phyloP scores from a whole-genome alignment of 371 early-diverging fungal genomes.

The Catenaria anguillulae region DNA sequence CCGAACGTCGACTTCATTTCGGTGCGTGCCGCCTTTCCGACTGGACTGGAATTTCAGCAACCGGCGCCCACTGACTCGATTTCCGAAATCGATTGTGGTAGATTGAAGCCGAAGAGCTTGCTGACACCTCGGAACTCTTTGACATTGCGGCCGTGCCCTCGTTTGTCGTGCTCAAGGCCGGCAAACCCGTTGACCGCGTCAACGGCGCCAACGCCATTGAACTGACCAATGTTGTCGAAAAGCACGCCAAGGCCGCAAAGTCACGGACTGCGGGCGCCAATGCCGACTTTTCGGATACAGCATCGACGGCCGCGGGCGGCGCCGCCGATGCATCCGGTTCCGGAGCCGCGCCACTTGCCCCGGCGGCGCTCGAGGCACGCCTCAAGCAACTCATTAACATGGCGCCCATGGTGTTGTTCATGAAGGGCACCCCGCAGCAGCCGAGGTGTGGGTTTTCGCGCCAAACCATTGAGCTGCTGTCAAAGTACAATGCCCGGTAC shows the following conservation, averaged over 20 bases:
- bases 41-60: too few species aligned
- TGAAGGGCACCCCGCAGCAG: slow-evolving; percentile 78
- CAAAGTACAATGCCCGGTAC: slow-evolving; percentile 42
- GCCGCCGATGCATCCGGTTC: slow-evolving; percentile 15
- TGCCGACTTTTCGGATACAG: too few species aligned
- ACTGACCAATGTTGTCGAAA: slow-evolving; percentile 49
- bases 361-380: slow-evolving; percentile 44
- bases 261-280: neutral
- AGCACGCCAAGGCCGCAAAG: slow-evolving; percentile 42
- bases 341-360: slow-evolving; percentile 17
- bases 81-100: slow-evolving; percentile 17
- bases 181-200: slow-evolving; percentile 52
- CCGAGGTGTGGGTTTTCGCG: slow-evolving; percentile 64
- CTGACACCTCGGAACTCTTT: slow-evolving; percentile 67
- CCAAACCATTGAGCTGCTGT: slow-evolving; percentile 49
- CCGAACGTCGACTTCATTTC: slow-evolving; percentile 55
- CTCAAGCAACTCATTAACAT: slow-evolving; percentile 50
- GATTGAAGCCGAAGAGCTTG: slow-evolving; percentile 84
- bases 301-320: slow-evolving; percentile 4
- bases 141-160: slow-evolving; percentile 87
- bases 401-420: slow-evolving; percentile 72
- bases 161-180: slow-evolving; percentile 56
- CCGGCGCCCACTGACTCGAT: too few species aligned
- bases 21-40: too few species aligned
- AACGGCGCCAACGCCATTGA: slow-evolving; percentile 81